phyloP scores from a whole-genome alignment of 108 stramenopile species.

The Cyclostephanos tholiformis region DNA sequence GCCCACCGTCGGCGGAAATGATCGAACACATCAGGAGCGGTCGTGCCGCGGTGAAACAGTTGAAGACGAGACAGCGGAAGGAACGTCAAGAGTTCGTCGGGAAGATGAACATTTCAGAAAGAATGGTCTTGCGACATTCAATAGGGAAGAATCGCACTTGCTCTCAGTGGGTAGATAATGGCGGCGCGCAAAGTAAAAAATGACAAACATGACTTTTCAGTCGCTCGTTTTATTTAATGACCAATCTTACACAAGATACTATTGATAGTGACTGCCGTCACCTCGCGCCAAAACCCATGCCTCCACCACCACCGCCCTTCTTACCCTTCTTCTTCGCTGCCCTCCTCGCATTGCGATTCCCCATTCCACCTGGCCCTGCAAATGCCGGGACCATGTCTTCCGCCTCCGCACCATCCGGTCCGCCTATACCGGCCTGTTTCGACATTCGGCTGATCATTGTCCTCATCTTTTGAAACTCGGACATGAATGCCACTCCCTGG shows the following conservation, averaged over 20 bases:
- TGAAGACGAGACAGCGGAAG: slow-evolving; percentile 29
- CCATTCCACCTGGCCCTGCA: slow-evolving; percentile 42
- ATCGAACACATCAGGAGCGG: slow-evolving; percentile 46
- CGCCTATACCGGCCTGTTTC: slow-evolving; percentile 73
- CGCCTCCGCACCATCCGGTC: slow-evolving; percentile 30
- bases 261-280: neutral
- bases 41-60: slow-evolving; percentile 30
- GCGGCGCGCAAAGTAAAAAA: neutral
- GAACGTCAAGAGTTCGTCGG: slow-evolving; percentile 33
- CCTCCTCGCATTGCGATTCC: slow-evolving; percentile 80
- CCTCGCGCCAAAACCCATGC: slow-evolving; percentile 73
- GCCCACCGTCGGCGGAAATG: slow-evolving; percentile 36
- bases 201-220: neutral
- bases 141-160: neutral
- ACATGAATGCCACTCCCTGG: slow-evolving; percentile 72
- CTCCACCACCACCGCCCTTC: slow-evolving; percentile 73
- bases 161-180: neutral
- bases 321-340: slow-evolving; percentile 87
- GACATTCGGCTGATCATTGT: slow-evolving; percentile 96
- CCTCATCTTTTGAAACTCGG: slow-evolving; percentile 94
- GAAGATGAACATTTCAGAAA: slow-evolving; percentile 18
- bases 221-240: neutral
- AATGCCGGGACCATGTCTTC: slow-evolving; percentile 56
- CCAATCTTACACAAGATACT: neutral
- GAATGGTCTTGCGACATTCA: slow-evolving; percentile 32